A percentile compares a stretch with the other conserved stretches of the same genome.
Evolutionary conservation across 2,329 filamentous ascomycete species (phyloP).

Genomic region (Hypoxylon sp.): DNA sequence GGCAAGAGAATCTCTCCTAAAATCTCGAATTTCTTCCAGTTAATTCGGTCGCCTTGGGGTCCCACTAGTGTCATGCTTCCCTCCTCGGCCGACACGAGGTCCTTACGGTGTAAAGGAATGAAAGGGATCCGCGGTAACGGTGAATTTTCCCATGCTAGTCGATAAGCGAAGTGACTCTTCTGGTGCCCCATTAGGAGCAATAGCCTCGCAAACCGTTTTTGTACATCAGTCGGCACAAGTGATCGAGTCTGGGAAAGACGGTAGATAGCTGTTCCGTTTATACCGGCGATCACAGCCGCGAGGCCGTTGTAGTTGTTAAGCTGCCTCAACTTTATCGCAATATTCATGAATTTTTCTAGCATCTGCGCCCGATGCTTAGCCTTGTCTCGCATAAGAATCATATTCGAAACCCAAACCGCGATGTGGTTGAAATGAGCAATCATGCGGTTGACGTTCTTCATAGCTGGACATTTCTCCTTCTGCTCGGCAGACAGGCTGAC

Average conservation of each 20-base stretch:
- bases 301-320: constrained; percentile 98
- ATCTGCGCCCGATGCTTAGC: constrained; percentile 93
- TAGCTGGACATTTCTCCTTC: constrained; percentile 80
- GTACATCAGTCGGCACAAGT: constrained; percentile 77
- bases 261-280: constrained; percentile 89
- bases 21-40: constrained; percentile 99
- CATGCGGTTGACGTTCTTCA: constrained; percentile 94
- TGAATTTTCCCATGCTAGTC: constrained; percentile 97
- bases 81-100: constrained; percentile 92
- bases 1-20: constrained; percentile 92
- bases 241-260: constrained; percentile 85
- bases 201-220: constrained; percentile 89
- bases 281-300: constrained; percentile 92
- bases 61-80: constrained; percentile 92
- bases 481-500: constrained; percentile 81
- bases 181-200: constrained; percentile 94
- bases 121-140: constrained; percentile 92
- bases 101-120: constrained; percentile 88
- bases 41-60: constrained; percentile 80
- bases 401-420: constrained; percentile 84
- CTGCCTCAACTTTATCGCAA: constrained; percentile 87
- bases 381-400: constrained; percentile 92
- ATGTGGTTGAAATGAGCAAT: constrained; percentile 92
- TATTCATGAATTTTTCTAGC: constrained; percentile 94
- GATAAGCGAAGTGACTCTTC: constrained; percentile 93